Evolutionary conservation across 129 eudicot genomes (phyloP).

Genomic region (Chrysanthemum seticuspe): DNA sequence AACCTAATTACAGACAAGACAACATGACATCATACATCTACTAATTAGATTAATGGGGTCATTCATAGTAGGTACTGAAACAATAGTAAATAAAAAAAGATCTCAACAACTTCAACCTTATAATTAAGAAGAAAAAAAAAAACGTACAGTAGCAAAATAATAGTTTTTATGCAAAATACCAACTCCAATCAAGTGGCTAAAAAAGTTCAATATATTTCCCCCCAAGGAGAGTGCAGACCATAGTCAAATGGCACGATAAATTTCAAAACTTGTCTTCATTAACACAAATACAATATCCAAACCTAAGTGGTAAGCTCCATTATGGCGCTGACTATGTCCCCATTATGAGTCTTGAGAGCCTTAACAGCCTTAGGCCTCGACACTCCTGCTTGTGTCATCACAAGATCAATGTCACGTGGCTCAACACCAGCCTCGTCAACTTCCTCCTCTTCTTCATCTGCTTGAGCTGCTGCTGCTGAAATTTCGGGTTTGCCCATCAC

Average conservation of each 20-base stretch:
- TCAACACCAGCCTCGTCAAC: conserved; percentile 73
- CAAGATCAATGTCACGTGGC: conserved; percentile 76
- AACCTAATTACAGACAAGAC: background rate
- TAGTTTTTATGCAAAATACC: background rate
- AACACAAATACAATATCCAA: background rate
- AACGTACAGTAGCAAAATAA: background rate
- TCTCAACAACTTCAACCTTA: conserved; percentile 1
- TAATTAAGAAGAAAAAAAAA: background rate
- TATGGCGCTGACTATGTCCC: conserved; percentile 81
- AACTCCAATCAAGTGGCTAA: background rate
- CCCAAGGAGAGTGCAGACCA: conserved; percentile 2
- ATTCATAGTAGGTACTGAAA: background rate
- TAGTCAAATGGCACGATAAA: conserved; percentile 19
- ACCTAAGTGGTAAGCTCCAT: conserved; percentile 77
- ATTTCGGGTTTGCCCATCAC: conserved; percentile 61
- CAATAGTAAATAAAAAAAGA: background rate
- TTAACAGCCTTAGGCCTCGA: conserved; percentile 70
- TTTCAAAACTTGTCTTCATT: conserved; percentile 19
- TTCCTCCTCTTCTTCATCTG: conserved; percentile 84
- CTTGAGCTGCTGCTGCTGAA: conserved; percentile 46
- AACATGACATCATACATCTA: background rate
- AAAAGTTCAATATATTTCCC: background rate
- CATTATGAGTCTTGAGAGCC: conserved; percentile 72
- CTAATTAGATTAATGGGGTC: background rate
- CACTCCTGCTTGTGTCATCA: conserved; percentile 80